Conservation (phyloP, 1,284 basidiomycete genomes). For the Wolfiporia cocos region DNA sequence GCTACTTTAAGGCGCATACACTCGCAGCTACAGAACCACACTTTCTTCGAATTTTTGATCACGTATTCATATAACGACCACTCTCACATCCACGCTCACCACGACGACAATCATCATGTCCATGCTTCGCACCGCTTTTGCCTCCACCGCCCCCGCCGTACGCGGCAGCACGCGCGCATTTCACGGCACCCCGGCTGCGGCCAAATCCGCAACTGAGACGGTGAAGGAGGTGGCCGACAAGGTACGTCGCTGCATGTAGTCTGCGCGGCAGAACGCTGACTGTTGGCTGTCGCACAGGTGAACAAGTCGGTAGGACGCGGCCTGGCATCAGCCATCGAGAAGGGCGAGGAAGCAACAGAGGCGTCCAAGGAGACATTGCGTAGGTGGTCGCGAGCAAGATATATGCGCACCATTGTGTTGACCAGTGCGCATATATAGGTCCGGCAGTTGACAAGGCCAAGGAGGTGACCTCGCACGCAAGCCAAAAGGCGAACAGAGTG, state of each 20-base stretch:
- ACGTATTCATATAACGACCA: too few species aligned
- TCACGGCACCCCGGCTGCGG: slow-evolving; percentile 40
- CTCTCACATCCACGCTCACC: too few species aligned
- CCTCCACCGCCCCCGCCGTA: slow-evolving; percentile 11
- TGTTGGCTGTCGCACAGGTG: slow-evolving; percentile 32
- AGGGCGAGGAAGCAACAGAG: slow-evolving; percentile 50
- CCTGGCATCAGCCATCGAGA: slow-evolving; percentile 59
- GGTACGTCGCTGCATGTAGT: slow-evolving; percentile 31
- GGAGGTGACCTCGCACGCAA: slow-evolving; percentile 29
- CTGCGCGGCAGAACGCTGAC: neutral
- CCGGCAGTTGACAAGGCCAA: slow-evolving; percentile 20
- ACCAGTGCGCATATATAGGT: slow-evolving; percentile 13
- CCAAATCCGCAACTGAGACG: slow-evolving; percentile 54
- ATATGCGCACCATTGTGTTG: too few species aligned
- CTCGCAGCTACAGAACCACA: too few species aligned
- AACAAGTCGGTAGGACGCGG: slow-evolving; percentile 56
- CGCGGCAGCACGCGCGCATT: slow-evolving; percentile 30
- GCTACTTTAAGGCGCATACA: slow-evolving; percentile 4
- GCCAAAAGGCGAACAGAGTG: slow-evolving; percentile 40
- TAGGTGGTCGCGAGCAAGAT: slow-evolving; percentile 26
- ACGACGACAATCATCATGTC: slow-evolving; percentile 13
- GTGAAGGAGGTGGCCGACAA: slow-evolving; percentile 55
- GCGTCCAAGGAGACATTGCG: slow-evolving; percentile 52
- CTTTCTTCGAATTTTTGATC: too few species aligned
- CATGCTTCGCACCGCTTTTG: slow-evolving; percentile 19